These are phyloP conservation scores for Cyclotella cryptica DNA, from an alignment of 108 stramenopile species.

Conservation along the genomic window DNA sequence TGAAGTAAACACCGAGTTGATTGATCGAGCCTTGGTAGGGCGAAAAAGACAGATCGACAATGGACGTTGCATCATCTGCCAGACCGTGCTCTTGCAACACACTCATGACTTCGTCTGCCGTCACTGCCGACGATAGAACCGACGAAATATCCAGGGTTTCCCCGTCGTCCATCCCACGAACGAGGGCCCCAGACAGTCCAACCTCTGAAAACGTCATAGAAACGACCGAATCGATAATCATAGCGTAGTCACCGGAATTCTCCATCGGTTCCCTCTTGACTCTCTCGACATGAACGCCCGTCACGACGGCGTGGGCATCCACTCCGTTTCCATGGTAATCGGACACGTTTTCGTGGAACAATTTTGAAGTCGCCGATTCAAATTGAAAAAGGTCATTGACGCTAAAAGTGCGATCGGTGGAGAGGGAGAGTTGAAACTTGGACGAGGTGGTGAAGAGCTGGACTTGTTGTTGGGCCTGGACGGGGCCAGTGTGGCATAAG, in stretches of 20 bases:
- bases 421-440: conserved; percentile 24
- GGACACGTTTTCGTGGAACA: conserved; percentile 20
- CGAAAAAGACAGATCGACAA: conserved; percentile 21
- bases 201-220: conserved; percentile 44
- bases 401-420: conserved; percentile 9
- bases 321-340: not conserved
- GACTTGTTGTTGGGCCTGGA: no score
- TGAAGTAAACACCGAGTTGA: conserved; percentile 20
- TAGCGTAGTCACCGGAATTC: not conserved
- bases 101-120: conserved; percentile 9
- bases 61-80: conserved; percentile 7
- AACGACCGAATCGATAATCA: conserved; percentile 27
- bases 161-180: conserved; percentile 4
- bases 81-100: conserved; percentile 14
- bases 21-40: conserved; percentile 22
- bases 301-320: conserved; percentile 26
- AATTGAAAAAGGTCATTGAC: conserved; percentile 38
- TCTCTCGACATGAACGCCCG: not conserved
- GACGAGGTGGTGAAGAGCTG: conserved; percentile 17
- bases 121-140: conserved; percentile 4
- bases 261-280: not conserved
- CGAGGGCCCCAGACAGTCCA: conserved; percentile 17
- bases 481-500: no score
- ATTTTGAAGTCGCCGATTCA: conserved; percentile 39
- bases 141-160: conserved; percentile 20